A percentile compares a stretch with the other conserved stretches of the same genome.
Conservation (phyloP, 225 moss, liverwort and hornwort species). For the Physcomitrium patens region DNA sequence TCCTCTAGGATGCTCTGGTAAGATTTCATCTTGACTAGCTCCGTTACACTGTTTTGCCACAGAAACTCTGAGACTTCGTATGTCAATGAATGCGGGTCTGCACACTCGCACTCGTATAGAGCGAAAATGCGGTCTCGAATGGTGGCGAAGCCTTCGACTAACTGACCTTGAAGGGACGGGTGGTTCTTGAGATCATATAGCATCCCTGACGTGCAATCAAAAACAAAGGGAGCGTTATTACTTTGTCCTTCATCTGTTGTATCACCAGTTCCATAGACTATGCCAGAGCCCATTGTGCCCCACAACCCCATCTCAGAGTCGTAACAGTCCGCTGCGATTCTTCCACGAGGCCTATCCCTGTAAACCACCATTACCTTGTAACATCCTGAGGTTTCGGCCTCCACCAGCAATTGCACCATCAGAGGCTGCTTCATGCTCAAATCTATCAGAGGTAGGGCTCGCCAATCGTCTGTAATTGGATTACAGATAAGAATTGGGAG, state of each 20-base stretch:
- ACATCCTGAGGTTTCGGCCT: neutral
- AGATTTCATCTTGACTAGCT: neutral
- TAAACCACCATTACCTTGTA: conserved; percentile 22
- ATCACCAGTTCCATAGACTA: neutral
- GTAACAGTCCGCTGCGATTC: neutral
- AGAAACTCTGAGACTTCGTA: neutral
- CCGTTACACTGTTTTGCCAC: neutral
- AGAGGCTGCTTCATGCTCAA: neutral
- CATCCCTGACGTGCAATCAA: neutral
- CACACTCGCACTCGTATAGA: neutral
- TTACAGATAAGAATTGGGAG: conserved; percentile 22
- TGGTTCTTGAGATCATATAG: neutral
- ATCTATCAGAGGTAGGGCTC: neutral
- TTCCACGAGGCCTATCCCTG: neutral
- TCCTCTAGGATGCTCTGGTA: neutral
- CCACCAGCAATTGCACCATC: conserved; percentile 16
- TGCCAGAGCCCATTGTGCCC: conserved; percentile 6
- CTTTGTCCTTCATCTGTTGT: neutral
- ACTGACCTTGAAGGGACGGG: neutral
- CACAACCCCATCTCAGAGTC: conserved; percentile 3
- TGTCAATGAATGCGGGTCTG: neutral
- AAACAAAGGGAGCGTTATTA: neutral
- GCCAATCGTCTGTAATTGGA: conserved; percentile 13
- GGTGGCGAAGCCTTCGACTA: neutral
- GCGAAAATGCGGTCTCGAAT: conserved; percentile 6